A percentile compares a stretch with the other conserved stretches of the same genome.
phyloP scores from a whole-genome alignment of 2,329 filamentous ascomycete species.

The Fusarium gaditjirri region DNA sequence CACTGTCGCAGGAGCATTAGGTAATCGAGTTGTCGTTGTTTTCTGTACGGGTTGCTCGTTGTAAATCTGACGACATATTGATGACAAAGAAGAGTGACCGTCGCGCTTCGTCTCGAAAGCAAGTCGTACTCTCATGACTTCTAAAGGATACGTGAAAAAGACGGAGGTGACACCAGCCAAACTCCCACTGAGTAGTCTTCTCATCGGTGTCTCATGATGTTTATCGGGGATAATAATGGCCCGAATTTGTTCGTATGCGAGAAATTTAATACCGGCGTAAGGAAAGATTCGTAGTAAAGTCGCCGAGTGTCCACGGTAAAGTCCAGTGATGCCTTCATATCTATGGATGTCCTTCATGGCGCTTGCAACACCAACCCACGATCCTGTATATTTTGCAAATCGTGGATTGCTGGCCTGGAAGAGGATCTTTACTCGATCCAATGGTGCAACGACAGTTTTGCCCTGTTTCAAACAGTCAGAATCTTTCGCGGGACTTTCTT shows the following conservation, averaged over 20 bases:
- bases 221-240: slow-evolving; percentile 76
- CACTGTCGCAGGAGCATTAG: slow-evolving; percentile 40
- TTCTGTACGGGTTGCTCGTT: slow-evolving; percentile 69
- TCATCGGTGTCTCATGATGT: slow-evolving; percentile 80
- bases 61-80: slow-evolving; percentile 89
- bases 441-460: slow-evolving; percentile 93
- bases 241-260: slow-evolving; percentile 96
- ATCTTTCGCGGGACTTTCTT: background rate
- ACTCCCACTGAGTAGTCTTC: slow-evolving; percentile 79
- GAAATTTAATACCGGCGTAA: slow-evolving; percentile 97
- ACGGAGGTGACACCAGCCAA: slow-evolving; percentile 88
- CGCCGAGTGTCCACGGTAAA: slow-evolving; percentile 94
- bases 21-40: slow-evolving; percentile 44
- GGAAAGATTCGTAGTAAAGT: slow-evolving; percentile 95
- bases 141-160: slow-evolving; percentile 95
- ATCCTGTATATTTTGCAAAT: slow-evolving; percentile 91
- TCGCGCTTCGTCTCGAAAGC: slow-evolving; percentile 92
- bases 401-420: slow-evolving; percentile 96
- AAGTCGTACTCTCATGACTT: slow-evolving; percentile 90
- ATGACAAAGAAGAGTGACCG: slow-evolving; percentile 73
- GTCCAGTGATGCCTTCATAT: slow-evolving; percentile 76
- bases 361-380: slow-evolving; percentile 83
- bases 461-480: slow-evolving; percentile 64
- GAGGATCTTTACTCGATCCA: slow-evolving; percentile 98
- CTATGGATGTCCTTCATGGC: slow-evolving; percentile 87